Evolutionary conservation across 306 rosid genomes (phyloP).

Genomic region (Spatholobus suberectus): DNA sequence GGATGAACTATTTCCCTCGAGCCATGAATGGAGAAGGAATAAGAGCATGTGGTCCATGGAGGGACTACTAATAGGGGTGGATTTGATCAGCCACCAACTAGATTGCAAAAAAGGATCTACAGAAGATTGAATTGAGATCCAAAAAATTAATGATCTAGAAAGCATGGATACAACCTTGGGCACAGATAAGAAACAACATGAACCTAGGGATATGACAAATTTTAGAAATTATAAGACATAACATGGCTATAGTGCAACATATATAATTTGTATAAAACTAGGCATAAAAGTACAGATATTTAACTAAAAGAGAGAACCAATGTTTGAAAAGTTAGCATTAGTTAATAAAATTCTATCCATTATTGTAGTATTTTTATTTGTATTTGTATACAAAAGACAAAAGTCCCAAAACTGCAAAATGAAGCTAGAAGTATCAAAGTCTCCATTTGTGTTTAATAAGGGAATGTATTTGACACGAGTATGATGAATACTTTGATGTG

Average conservation of each 20-base stretch:
- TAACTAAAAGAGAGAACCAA: not conserved
- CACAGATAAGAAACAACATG: too few species aligned
- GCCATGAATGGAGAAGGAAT: too few species aligned
- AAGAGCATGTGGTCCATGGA: not conserved
- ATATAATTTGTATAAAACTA: too few species aligned
- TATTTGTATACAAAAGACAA: not conserved
- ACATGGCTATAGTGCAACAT: too few species aligned
- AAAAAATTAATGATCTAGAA: not conserved
- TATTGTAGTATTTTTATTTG: not conserved
- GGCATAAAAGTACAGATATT: not conserved
- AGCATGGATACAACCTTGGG: not conserved
- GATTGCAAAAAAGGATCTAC: not conserved
- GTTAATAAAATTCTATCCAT: not conserved
- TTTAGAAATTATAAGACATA: too few species aligned
- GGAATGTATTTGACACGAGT: not conserved
- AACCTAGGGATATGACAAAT: too few species aligned
- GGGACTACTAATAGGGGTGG: not conserved
- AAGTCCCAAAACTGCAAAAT: not conserved
- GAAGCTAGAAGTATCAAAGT: not conserved
- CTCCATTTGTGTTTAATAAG: not conserved
- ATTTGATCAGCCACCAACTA: not conserved
- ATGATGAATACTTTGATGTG: not conserved
- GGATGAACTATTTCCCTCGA: too few species aligned
- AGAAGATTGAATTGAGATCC: not conserved
- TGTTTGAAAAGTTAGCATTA: conserved; percentile 1